Evolutionary conservation across 306 rosid genomes (phyloP).

Genomic region (Ammopiptanthus mongolicus): DNA sequence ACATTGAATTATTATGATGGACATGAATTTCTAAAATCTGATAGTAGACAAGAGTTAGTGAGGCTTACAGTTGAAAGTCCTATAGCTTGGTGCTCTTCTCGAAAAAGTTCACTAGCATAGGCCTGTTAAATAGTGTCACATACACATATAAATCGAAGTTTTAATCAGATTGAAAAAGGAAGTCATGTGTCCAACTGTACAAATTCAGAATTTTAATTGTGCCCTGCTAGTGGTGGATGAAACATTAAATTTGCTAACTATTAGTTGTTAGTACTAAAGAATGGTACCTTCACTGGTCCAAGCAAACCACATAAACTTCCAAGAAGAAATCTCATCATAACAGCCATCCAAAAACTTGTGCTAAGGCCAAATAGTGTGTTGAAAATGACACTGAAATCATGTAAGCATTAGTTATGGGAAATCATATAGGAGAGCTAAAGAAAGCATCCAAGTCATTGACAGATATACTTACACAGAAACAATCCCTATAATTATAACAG

Average conservation of each 20-base stretch:
- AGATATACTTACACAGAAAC: constrained; percentile 32
- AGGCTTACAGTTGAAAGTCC: constrained; percentile 60
- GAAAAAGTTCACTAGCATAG: constrained; percentile 47
- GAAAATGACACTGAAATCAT: constrained; percentile 43
- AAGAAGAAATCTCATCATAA: constrained; percentile 54
- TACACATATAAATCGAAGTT: background rate
- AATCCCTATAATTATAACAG: constrained; percentile 55
- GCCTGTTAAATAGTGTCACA: constrained; percentile 37
- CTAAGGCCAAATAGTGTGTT: constrained; percentile 71
- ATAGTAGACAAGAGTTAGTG: background rate
- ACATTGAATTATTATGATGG: background rate
- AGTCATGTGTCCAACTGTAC: background rate
- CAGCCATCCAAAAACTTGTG: constrained; percentile 68
- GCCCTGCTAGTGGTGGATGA: background rate
- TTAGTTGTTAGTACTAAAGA: background rate
- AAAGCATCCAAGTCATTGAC: background rate
- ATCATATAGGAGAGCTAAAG: background rate
- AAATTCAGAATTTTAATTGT: background rate
- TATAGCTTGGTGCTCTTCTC: constrained; percentile 55
- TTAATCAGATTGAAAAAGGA: background rate
- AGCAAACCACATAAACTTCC: constrained; percentile 62
- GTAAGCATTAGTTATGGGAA: background rate
- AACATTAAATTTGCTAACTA: background rate
- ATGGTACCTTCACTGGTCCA: constrained; percentile 62
- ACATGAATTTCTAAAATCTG: background rate